Base-by-base conservation (phyloP, 805 yeast species). In the Barnettozyma wickerhamii region DNA sequence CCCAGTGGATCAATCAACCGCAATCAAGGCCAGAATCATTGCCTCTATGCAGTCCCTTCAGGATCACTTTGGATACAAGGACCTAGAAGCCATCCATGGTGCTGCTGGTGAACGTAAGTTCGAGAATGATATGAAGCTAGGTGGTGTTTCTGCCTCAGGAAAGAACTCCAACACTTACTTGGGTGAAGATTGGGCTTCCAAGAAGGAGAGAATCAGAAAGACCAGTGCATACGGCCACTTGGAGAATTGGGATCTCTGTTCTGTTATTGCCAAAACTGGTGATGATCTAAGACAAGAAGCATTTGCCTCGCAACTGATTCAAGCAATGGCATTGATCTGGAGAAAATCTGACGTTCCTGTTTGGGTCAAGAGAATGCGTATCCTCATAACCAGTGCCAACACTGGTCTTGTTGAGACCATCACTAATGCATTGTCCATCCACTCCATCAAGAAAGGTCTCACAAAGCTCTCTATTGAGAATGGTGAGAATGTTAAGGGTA, bases 281-380 rank as follows among this genome's bases (percentile, higher is more conserved):
- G 91, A 85, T 55, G 99, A 93, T 64, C 62, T 93, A 38, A 84
- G 96, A 19, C 99, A 93, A 59, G 99, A 93, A 61, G 96, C 99
- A 0, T 89, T 93, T 69, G 99, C 99, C 0, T 89, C 96, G 48
- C 99, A 93, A 60, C 61, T 93, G 33, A 91, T 93, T 38, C 83
- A 84, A 46, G 83, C 95, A 19, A 86, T 91, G 65, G 80, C 95
- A 1, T 78, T 78, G 37, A 79, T 88, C 33, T 93, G 98, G 98
- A 75, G 76, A 35, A 74, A 69, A 23, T 75, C 77, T 19, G 70
- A 71, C 3, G 79, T 85, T 7, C 81, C 74, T 20, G 87, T 81
- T 4, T 93, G 99, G 98, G 93, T 90, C 4, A 91, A 90, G 52
- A 73, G 81, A 49, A 91, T 93, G 98, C 80, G 87, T 52, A 93